Evolutionary conservation across 306 rosid species (phyloP).

Genomic region (Macrotyloma uniflorum): DNA sequence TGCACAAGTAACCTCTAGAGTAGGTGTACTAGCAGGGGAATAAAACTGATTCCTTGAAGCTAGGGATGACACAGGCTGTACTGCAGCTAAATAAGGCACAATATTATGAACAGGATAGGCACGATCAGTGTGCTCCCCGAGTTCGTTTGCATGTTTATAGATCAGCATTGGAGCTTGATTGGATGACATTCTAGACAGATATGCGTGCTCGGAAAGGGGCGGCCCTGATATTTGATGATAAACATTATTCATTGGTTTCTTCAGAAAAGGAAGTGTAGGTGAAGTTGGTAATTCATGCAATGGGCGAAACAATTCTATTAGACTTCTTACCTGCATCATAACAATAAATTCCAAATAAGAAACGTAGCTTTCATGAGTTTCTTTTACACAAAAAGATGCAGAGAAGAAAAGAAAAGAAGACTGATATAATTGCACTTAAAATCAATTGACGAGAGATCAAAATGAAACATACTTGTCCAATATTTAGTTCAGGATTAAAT

Average conservation of each 20-base stretch:
- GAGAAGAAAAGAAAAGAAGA: not conserved
- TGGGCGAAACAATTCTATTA: conserved; percentile 47
- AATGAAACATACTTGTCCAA: conserved; percentile 42
- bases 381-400: not conserved
- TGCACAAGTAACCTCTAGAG: conserved; percentile 31
- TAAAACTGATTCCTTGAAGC: conserved; percentile 38
- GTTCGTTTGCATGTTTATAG: conserved; percentile 32
- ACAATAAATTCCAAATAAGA: conserved; percentile 29
- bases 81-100: conserved; percentile 25
- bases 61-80: conserved; percentile 32
- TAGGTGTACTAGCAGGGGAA: conserved; percentile 2
- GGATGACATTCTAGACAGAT: conserved; percentile 30
- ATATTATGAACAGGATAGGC: conserved; percentile 1
- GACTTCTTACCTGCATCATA: conserved; percentile 48
- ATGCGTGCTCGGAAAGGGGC: not conserved
- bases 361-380: not conserved
- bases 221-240: conserved; percentile 31
- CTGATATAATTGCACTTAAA: not conserved
- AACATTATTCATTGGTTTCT: conserved; percentile 17
- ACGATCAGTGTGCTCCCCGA: conserved; percentile 5
- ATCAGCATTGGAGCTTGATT: conserved; percentile 25
- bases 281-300: conserved; percentile 23
- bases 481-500: conserved; percentile 53
- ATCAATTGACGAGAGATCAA: conserved; percentile 12
- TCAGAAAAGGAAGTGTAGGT: conserved; percentile 24